Conservation (phyloP, 495 filamentous ascomycete genomes). For the Trichoderma reesei region DNA sequence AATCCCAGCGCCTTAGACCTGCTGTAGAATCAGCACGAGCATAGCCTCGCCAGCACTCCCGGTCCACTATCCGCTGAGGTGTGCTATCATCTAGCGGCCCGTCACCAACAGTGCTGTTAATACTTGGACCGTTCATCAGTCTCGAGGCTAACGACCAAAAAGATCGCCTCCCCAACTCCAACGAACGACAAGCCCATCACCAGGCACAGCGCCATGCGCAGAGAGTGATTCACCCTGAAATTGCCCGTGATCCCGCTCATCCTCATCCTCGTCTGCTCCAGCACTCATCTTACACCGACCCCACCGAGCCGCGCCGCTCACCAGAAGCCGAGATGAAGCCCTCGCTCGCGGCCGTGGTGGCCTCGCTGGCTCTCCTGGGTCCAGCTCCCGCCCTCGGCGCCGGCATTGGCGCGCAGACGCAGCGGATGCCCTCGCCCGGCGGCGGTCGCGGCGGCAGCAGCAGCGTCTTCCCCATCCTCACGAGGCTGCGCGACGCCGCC, state of each 20-base stretch:
- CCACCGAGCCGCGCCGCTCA: background rate
- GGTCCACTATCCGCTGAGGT: too few species aligned
- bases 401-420: background rate
- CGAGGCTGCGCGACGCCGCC: slow-evolving; percentile 53
- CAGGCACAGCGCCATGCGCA: too few species aligned
- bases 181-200: too few species aligned
- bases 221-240: too few species aligned
- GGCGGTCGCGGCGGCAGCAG: slow-evolving; percentile 10
- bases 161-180: too few species aligned
- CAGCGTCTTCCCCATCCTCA: slow-evolving; percentile 31
- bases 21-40: background rate
- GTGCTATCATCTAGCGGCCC: background rate
- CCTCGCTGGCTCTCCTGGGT: background rate
- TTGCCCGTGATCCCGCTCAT: background rate
- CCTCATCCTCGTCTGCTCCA: background rate
- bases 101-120: too few species aligned
- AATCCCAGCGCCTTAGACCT: too few species aligned
- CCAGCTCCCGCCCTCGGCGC: slow-evolving; percentile 1
- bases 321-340: background rate
- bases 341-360: background rate
- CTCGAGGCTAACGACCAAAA: too few species aligned
- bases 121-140: too few species aligned
- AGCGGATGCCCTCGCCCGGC: background rate
- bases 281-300: background rate
- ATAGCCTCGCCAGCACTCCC: background rate